Evolutionary conservation across 2,329 filamentous ascomycete species (phyloP).

Genomic region (Fusarium veterinarium): DNA sequence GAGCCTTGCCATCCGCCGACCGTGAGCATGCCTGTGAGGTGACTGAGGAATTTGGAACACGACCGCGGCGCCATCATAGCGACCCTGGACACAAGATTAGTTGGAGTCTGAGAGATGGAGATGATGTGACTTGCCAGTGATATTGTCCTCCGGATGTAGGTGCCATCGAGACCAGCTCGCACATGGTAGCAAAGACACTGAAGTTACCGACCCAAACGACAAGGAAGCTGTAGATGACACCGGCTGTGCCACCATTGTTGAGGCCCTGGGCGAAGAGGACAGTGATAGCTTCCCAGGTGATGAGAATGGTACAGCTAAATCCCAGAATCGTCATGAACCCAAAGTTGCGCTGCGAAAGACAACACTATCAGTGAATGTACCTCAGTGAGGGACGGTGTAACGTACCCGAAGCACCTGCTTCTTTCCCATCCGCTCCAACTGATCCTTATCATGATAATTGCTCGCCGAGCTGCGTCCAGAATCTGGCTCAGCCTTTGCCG

Average conservation of each 20-base stretch:
- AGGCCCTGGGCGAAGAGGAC: slow-evolving; percentile 51
- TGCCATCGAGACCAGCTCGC: slow-evolving; percentile 60
- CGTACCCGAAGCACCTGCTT: slow-evolving; percentile 40
- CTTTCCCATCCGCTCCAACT: slow-evolving; percentile 46
- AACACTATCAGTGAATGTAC: not conserved
- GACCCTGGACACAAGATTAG: slow-evolving; percentile 49
- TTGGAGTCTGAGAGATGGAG: fast-evolving
- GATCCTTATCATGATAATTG: slow-evolving; percentile 39
- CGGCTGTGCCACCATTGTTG: slow-evolving; percentile 64
- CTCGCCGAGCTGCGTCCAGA: slow-evolving; percentile 25
- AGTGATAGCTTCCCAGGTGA: slow-evolving; percentile 62
- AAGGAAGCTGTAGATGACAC: slow-evolving; percentile 64
- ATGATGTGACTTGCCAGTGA: slow-evolving; percentile 53
- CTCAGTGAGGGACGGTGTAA: not conserved
- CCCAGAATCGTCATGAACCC: slow-evolving; percentile 62
- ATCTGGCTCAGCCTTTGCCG: slow-evolving; percentile 29
- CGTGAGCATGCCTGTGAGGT: slow-evolving; percentile 61
- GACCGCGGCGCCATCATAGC: slow-evolving; percentile 61
- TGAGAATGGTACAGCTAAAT: slow-evolving; percentile 64
- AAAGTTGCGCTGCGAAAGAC: slow-evolving; percentile 56
- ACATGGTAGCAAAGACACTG: slow-evolving; percentile 54
- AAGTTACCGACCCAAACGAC: slow-evolving; percentile 60
- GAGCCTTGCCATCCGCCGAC: slow-evolving; percentile 60
- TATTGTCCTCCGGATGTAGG: slow-evolving; percentile 68
- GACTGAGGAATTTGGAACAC: slow-evolving; percentile 65